Evolutionary conservation across 2,329 filamentous ascomycete species (phyloP).

Genomic region (Epicoccum sorghinum): DNA sequence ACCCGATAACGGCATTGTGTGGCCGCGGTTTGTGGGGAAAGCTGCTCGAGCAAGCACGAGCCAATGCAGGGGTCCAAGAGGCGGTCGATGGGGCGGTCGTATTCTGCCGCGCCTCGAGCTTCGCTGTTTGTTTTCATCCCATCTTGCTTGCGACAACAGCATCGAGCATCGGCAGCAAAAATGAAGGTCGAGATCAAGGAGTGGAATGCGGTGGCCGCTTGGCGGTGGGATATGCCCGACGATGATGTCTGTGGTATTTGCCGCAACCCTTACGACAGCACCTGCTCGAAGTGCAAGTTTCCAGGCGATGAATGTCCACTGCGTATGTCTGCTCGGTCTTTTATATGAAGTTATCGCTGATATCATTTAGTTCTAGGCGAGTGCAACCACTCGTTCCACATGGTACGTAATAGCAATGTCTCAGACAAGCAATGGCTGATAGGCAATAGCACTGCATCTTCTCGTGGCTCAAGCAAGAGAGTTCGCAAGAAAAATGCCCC

Average conservation of each 20-base stretch:
- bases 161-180: constrained; percentile 17
- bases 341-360: constrained; percentile 13
- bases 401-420: constrained; percentile 62
- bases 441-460: constrained; percentile 81
- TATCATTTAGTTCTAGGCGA: constrained; percentile 78
- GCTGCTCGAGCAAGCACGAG: constrained; percentile 7
- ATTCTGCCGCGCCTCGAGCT: constrained; percentile 22
- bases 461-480: constrained; percentile 95
- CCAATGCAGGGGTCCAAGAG: constrained; percentile 7
- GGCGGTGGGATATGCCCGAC: constrained; percentile 97
- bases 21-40: constrained; percentile 12
- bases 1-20: constrained; percentile 14
- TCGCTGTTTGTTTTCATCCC: constrained; percentile 30
- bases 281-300: constrained; percentile 97
- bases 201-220: constrained; percentile 94
- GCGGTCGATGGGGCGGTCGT: constrained; percentile 25
- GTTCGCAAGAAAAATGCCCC: constrained; percentile 90
- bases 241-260: constrained; percentile 99
- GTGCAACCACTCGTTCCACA: constrained; percentile 97
- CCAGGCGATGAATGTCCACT: constrained; percentile 95
- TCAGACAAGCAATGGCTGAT: constrained; percentile 9
- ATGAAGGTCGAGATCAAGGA: constrained; percentile 97
- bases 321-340: constrained; percentile 60
- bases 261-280: constrained; percentile 96
- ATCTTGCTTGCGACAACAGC: constrained; percentile 9